These are phyloP conservation scores for Leishmania mexicana DNA, from an alignment of 208 protist genomes.

Conservation along the genomic window DNA sequence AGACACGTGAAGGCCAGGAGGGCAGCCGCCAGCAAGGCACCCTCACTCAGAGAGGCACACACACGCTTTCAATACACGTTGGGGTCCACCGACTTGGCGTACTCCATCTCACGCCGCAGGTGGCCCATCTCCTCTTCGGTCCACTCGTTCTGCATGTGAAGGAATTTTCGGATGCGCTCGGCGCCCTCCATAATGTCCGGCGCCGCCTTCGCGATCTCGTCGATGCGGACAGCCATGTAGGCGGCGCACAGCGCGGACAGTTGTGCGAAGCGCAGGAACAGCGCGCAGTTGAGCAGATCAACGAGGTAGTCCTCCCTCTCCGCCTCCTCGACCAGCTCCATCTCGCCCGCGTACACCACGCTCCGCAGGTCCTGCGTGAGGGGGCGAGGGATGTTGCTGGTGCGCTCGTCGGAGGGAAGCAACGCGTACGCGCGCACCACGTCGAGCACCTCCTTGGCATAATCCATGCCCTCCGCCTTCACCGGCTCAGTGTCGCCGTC, in stretches of 20 bases:
- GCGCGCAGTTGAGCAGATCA: conserved; percentile 51
- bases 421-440: conserved; percentile 37
- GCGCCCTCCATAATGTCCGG: conserved; percentile 78
- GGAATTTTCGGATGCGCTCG: conserved; percentile 50
- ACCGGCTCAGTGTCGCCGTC: conserved; percentile 30
- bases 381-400: conserved; percentile 48
- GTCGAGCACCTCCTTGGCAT: conserved; percentile 38
- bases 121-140: conserved; percentile 68
- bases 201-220: conserved; percentile 55
- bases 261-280: conserved; percentile 46
- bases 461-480: conserved; percentile 45
- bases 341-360: conserved; percentile 38
- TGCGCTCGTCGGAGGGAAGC: conserved; percentile 29
- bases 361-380: conserved; percentile 33
- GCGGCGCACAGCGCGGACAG: conserved; percentile 56
- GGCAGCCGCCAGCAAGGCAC: neutral
- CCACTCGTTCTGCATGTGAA: conserved; percentile 80
- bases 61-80: conserved; percentile 42
- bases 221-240: conserved; percentile 59
- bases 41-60: neutral
- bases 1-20: neutral
- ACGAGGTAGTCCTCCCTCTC: conserved; percentile 46
- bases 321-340: conserved; percentile 42
- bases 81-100: conserved; percentile 62
- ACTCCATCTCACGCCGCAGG: conserved; percentile 71